A percentile compares a stretch with the other conserved stretches of the same genome.
These are phyloP conservation scores for Chlorella sp. DNA, from an alignment of 139 green algal genomes.

Conservation along the genomic window DNA sequence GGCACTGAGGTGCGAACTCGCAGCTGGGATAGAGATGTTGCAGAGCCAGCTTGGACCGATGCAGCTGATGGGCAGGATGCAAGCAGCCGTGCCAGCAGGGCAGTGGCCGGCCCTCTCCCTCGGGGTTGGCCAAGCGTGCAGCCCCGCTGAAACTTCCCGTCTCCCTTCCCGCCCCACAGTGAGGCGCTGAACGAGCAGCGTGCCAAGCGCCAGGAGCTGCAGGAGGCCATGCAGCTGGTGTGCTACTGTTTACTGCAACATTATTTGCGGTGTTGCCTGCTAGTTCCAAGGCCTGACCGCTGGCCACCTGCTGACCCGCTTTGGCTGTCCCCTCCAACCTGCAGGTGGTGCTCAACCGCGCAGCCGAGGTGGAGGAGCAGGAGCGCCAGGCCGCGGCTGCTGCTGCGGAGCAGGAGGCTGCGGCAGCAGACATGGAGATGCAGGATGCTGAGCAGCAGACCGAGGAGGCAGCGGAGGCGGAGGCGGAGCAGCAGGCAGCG, in stretches of 20 bases:
- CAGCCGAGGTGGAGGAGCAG: slow-evolving; percentile 12
- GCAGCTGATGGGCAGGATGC: not conserved
- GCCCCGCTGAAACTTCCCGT: no score
- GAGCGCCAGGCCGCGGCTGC: slow-evolving; percentile 2
- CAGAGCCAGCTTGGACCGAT: not conserved
- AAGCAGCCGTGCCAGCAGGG: no score
- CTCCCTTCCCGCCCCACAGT: not conserved
- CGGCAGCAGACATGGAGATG: not conserved
- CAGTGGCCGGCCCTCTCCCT: no score
- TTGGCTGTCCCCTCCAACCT: no score
- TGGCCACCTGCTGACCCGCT: no score
- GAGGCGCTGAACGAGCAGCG: slow-evolving; percentile 35
- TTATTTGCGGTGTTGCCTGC: no score
- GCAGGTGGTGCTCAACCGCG: slow-evolving; percentile 38
- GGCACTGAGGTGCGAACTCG: slow-evolving; percentile 20
- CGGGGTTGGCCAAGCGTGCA: no score
- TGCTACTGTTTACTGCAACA: no score
- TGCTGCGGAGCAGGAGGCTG: not conserved
- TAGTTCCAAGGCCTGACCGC: no score
- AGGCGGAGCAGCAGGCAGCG: not conserved
- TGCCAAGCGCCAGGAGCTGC: slow-evolving; percentile 38
- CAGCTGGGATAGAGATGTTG: no score
- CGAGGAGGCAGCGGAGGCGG: slow-evolving; percentile 5
- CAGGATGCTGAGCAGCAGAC: slow-evolving; percentile 1
- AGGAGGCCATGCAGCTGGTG: slow-evolving; percentile 36